Base-by-base conservation (phyloP, 176 grass and related monocot species). In the Thinopyrum elongatum region DNA sequence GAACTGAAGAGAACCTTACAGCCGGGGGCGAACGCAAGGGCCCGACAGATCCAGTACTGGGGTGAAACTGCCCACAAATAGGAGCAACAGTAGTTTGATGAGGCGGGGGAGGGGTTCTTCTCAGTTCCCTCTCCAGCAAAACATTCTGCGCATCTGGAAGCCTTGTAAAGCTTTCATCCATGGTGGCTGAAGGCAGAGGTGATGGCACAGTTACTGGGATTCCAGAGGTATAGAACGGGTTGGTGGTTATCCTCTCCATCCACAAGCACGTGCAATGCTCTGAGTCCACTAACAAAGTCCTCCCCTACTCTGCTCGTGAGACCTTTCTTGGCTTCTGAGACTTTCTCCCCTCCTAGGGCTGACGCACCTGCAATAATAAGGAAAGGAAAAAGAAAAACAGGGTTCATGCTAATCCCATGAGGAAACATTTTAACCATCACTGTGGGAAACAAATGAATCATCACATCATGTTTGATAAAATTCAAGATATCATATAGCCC, bases 191-290 rank as follows among this genome's bases (percentile, higher is more conserved):
- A 58, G 88, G 92, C 51, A 88, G 66, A 76, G 88, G 81, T 22
- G 83, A 88, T 30, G 92, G 83, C 26, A 90, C 51, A 46, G 86
- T 85, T 62, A 82, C 88, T 30, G 92, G 86, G 83, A 68, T 64
- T 22, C 83, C 88, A 69, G 86, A 83, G 58, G 15, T 88, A 64
- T 64, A 88, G 42, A 88, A 65, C 25, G 62, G 74, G 25, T 89
- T 88, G 39, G 83, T 61, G 31, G 60, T 86, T 73, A 86, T 70
- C 68, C 86, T 93, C 83, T 93, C 89, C 92, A 90, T 88, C 70
- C 78, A 84, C 39, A 28, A 71, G 64, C 46, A 28, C 14, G 11
- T 2, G 69, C 38, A 82, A 78, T 71, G 17, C 25, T 62, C 63
- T 63, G 65, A 58, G 55, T 22, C 28, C 44, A 69, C 46, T 16